Evolutionary conservation across 371 early-diverging fungal genomes (phyloP).

Genomic region (Mucor lusitanicus): DNA sequence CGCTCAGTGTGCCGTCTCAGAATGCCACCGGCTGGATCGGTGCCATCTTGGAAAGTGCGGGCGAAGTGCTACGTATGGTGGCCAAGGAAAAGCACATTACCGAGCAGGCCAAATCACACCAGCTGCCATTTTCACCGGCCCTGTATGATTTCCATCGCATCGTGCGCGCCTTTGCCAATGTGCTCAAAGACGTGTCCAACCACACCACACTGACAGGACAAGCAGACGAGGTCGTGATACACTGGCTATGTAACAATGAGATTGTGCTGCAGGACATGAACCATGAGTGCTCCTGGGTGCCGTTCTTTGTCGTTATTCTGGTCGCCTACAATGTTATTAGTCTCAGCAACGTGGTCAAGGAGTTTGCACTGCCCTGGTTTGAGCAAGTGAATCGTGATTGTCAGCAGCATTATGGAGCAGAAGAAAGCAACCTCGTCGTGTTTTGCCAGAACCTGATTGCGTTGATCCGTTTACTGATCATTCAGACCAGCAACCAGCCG

Average conservation of each 20-base stretch:
- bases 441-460: slow-evolving; percentile 53
- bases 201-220: slow-evolving; percentile 40
- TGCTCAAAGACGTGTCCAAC: slow-evolving; percentile 32
- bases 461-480: slow-evolving; percentile 49
- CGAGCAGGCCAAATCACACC: slow-evolving; percentile 2
- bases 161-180: slow-evolving; percentile 30
- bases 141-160: slow-evolving; percentile 32
- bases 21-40: slow-evolving; percentile 44
- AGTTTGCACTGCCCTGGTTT: slow-evolving; percentile 49
- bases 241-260: slow-evolving; percentile 33
- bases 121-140: slow-evolving; percentile 6
- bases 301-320: slow-evolving; percentile 49
- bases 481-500: slow-evolving; percentile 37
- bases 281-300: slow-evolving; percentile 46
- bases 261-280: slow-evolving; percentile 32
- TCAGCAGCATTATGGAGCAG: slow-evolving; percentile 32
- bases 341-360: slow-evolving; percentile 41
- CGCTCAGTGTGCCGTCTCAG: slow-evolving; percentile 43
- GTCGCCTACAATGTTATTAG: slow-evolving; percentile 47
- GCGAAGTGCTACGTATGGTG: slow-evolving; percentile 41
- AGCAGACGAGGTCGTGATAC: slow-evolving; percentile 35
- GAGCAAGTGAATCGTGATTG: slow-evolving; percentile 37
- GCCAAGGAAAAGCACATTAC: slow-evolving; percentile 31
- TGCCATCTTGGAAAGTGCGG: slow-evolving; percentile 38
- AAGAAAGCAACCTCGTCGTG: slow-evolving; percentile 34